A percentile compares a stretch with the other conserved stretches of the same genome.
phyloP scores from a whole-genome alignment of 1,284 basidiomycete species.

The Ceratobasidium sp. region DNA sequence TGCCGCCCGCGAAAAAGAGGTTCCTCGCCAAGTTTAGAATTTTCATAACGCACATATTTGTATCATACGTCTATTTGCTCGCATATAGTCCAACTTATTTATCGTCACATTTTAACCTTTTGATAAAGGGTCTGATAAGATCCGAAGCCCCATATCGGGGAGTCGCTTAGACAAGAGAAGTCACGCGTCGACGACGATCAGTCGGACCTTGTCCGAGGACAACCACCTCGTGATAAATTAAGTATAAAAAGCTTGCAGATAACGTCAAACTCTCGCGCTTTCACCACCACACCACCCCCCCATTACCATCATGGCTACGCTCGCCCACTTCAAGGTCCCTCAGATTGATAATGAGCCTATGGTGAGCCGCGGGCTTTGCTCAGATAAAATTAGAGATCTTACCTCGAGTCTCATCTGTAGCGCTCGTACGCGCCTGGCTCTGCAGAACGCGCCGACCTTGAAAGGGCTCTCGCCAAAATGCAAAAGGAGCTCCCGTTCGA shows the following conservation, averaged over 20 bases:
- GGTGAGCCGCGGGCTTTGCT: constrained; percentile 65
- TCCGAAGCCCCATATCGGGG: neutral
- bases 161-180: constrained; percentile 27
- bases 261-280: neutral
- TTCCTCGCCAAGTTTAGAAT: constrained; percentile 32
- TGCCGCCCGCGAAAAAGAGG: constrained; percentile 22
- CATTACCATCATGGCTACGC: constrained; percentile 65
- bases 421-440: constrained; percentile 84
- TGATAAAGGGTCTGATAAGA: constrained; percentile 37
- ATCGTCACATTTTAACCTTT: neutral
- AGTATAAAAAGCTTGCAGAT: constrained; percentile 16
- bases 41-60: constrained; percentile 3
- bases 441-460: constrained; percentile 80
- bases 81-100: neutral
- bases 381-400: neutral
- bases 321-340: constrained; percentile 87
- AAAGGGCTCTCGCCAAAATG: constrained; percentile 85
- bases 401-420: constrained; percentile 51
- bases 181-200: constrained; percentile 40
- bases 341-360: constrained; percentile 92
- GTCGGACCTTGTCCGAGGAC: constrained; percentile 44
- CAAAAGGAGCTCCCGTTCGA: constrained; percentile 87
- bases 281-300: neutral
- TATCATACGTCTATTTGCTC: neutral
- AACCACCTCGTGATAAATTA: neutral